These are phyloP conservation scores for Phoma sp. DNA, from an alignment of 2,329 filamentous ascomycete genomes.

Conservation along the genomic window DNA sequence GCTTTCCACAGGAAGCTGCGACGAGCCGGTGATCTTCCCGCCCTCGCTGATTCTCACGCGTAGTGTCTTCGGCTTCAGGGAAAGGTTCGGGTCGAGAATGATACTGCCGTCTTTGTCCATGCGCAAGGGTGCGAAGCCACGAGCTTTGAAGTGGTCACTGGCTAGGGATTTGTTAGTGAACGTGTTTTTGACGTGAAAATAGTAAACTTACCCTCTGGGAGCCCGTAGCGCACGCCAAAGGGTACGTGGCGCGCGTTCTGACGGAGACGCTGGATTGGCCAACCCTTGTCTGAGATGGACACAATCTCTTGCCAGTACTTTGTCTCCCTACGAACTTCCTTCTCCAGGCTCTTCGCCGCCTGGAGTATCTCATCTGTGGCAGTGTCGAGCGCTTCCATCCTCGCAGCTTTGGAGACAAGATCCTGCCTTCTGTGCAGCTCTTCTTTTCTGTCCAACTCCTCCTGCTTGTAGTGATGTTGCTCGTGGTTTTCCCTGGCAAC, in stretches of 20 bases:
- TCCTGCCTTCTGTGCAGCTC: slow-evolving; percentile 49
- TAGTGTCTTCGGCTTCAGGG: slow-evolving; percentile 64
- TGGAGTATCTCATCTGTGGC: slow-evolving; percentile 76
- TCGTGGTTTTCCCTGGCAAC: slow-evolving; percentile 33
- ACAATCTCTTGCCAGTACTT: slow-evolving; percentile 90
- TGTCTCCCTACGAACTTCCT: slow-evolving; percentile 79
- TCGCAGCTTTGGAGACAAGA: slow-evolving; percentile 70
- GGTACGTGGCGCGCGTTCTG: slow-evolving; percentile 68
- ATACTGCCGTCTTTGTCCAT: slow-evolving; percentile 77
- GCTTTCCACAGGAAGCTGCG: slow-evolving; percentile 44
- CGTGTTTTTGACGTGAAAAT: too few relatives aligned
- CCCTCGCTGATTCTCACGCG: slow-evolving; percentile 70
- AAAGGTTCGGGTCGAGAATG: slow-evolving; percentile 71
- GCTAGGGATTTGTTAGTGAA: slow-evolving; percentile 45
- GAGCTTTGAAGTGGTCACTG: slow-evolving; percentile 64
- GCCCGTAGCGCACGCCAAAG: slow-evolving; percentile 87
- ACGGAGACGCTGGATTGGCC: slow-evolving; percentile 67
- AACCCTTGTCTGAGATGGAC: slow-evolving; percentile 80
- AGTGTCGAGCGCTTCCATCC: slow-evolving; percentile 76
- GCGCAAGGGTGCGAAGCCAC: slow-evolving; percentile 80
- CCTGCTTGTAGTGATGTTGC: slow-evolving; percentile 23
- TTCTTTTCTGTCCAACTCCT: slow-evolving; percentile 42
- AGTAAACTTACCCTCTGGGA: slow-evolving; percentile 69
- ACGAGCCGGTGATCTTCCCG: slow-evolving; percentile 64
- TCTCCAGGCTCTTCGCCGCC: slow-evolving; percentile 74